These are phyloP conservation scores for Pelargonium myrrhifolium DNA, from an alignment of 441 rosid genomes.

Conservation along the genomic window DNA sequence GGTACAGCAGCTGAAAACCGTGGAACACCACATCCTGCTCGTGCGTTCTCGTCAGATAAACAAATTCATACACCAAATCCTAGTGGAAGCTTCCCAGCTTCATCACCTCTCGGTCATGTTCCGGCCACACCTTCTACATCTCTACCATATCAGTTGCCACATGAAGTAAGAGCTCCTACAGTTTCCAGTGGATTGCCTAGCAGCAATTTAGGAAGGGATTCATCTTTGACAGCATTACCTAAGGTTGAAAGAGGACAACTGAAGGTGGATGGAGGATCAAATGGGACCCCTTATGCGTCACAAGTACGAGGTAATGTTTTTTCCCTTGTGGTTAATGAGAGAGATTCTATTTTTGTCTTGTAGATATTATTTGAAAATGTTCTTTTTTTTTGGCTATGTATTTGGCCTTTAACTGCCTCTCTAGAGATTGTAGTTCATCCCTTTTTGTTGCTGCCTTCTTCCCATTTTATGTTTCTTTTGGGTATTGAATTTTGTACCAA, in stretches of 20 bases:
- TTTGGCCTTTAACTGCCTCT: not conserved
- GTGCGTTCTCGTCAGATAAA: slow-evolving; percentile 38
- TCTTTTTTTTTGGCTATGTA: not conserved
- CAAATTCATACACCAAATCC: slow-evolving; percentile 26
- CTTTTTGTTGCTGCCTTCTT: not conserved
- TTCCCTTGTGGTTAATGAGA: slow-evolving; percentile 5
- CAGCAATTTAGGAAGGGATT: slow-evolving; percentile 40
- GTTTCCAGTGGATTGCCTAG: slow-evolving; percentile 32
- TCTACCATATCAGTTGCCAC: slow-evolving; percentile 32
- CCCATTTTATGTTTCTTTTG: not conserved
- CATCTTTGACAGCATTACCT: slow-evolving; percentile 32
- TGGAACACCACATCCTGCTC: slow-evolving; percentile 29
- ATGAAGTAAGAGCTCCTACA: slow-evolving; percentile 34
- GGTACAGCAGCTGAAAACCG: slow-evolving; percentile 35
- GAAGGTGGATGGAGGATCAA: slow-evolving; percentile 46
- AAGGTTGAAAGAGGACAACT: slow-evolving; percentile 43
- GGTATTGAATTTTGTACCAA: not conserved
- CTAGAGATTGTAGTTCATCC: not conserved
- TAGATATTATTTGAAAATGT: not conserved
- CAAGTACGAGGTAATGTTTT: slow-evolving; percentile 43
- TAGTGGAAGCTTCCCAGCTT: slow-evolving; percentile 38
- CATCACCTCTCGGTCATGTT: slow-evolving; percentile 28
- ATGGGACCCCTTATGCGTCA: slow-evolving; percentile 29
- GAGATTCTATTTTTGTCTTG: not conserved
- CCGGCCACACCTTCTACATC: slow-evolving; percentile 31